These are phyloP conservation scores for Cryphonectria naterciae DNA, from an alignment of 2,329 filamentous ascomycete genomes.

Conservation along the genomic window DNA sequence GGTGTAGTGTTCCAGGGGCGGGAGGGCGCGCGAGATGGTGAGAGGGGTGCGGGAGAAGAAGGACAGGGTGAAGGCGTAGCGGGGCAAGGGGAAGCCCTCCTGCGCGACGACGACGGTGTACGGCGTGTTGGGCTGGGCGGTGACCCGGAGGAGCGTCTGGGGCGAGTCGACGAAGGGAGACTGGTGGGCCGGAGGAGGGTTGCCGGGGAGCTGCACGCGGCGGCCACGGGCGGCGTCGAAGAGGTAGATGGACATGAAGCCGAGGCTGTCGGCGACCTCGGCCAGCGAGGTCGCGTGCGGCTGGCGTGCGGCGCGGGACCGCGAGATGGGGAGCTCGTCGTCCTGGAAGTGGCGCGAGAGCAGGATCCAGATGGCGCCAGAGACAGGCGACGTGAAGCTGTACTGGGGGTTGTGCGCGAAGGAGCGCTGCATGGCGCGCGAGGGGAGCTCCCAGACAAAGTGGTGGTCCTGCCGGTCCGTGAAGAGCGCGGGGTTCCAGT, in stretches of 20 bases:
- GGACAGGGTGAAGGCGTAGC: constrained; percentile 85
- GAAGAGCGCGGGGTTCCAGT: constrained; percentile 93
- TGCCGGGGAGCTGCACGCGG: constrained; percentile 74
- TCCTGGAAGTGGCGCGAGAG: constrained; percentile 85
- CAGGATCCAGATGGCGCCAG: constrained; percentile 78
- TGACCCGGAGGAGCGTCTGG: constrained; percentile 82
- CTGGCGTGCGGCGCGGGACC: constrained; percentile 40
- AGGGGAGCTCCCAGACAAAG: constrained; percentile 75
- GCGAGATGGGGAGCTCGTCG: constrained; percentile 61
- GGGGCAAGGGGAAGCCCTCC: constrained; percentile 72
- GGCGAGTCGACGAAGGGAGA: constrained; percentile 93
- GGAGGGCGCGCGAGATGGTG: constrained; percentile 62
- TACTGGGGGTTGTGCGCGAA: constrained; percentile 73
- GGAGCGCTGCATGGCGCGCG: constrained; percentile 53
- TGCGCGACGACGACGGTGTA: constrained; percentile 70
- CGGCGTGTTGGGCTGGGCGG: constrained; percentile 48
- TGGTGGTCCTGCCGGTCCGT: constrained; percentile 83
- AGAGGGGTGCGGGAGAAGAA: constrained; percentile 73
- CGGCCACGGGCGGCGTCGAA: constrained; percentile 67
- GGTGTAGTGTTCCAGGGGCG: constrained; percentile 61
- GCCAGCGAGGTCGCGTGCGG: constrained; percentile 41
- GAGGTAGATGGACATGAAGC: constrained; percentile 86
- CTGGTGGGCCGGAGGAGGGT: constrained; percentile 61
- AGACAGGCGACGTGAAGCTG: constrained; percentile 61
- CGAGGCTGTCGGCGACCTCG: constrained; percentile 59